These are phyloP conservation scores for Inga leiocalycina DNA, from an alignment of 306 rosid species.

Conservation along the genomic window DNA sequence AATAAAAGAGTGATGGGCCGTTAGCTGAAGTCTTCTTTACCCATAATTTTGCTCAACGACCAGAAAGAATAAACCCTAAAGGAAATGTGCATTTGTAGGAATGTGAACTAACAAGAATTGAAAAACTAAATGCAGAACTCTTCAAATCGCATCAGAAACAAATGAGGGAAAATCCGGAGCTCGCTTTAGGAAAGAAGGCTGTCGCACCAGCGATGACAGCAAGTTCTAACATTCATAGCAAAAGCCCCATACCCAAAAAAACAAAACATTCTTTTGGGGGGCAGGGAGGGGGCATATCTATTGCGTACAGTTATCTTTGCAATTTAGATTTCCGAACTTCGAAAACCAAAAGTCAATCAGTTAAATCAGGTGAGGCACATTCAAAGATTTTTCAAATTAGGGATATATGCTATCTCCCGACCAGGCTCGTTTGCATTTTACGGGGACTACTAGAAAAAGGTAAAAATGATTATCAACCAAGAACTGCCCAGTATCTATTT, in stretches of 20 bases:
- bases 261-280: neutral
- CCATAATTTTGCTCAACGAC: neutral
- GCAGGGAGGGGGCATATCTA: neutral
- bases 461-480: slow-evolving; percentile 10
- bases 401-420: neutral
- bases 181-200: neutral
- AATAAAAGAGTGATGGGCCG: neutral
- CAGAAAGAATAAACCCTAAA: neutral
- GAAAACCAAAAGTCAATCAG: slow-evolving; percentile 10
- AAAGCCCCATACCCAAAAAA: neutral
- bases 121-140: neutral
- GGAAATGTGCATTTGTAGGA: neutral
- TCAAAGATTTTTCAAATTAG: neutral
- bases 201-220: neutral
- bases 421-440: neutral
- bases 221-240: neutral
- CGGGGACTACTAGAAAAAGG: neutral
- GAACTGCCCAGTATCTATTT: neutral
- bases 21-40: neutral
- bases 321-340: neutral
- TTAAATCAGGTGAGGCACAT: neutral
- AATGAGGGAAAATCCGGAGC: neutral
- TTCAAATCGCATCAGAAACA: neutral
- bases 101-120: neutral
- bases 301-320: neutral